Base-by-base conservation (phyloP, 2,329 filamentous ascomycete genomes). In the Venturia nashicola region DNA sequence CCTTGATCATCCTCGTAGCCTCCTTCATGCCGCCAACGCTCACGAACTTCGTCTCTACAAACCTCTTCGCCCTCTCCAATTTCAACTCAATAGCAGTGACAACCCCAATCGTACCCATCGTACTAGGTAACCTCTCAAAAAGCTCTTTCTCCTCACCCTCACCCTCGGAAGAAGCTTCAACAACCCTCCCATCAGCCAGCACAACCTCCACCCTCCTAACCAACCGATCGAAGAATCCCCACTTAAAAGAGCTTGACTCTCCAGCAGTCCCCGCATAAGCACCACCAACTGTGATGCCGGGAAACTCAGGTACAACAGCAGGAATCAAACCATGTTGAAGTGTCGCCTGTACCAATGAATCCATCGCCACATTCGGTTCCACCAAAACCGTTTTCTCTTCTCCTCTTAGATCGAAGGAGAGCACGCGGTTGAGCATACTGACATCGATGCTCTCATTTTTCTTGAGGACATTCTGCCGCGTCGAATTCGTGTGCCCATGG, bases 401-500 rank as follows among this genome's bases (percentile, higher is more conserved):
- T 0, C 71, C 72, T 1, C 74, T 68, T 0, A 68, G 72, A 70
- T 90, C 81, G 61, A 92, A 76, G 9, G 77, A 74, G 7, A 92
- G 76, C 14, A 92, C 82, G 71, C 83, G 80, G 67, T 78, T 80
- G 12, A 92, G 80, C 59, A 72, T 70, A 73, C 85, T 87, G 43
- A 86, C 90, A 72, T 90, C 86, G 64, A 92, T 78, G 11, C 84
- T 82, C 68, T 82, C 83, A 70, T 80, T 78, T 48, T 65, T 71
- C 36, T 71, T 71, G 61, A 75, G 73, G 3, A 72, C 68, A 8
- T 74, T 73, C 36, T 81, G 80, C 7, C 89, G 84, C 42, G 89
- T 91, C 73, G 84, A 89, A 76, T 90, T 91, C 34, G 88, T 91
- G 0, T 86, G 85, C 65, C 89, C 89, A 74, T 91, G 88, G 69